phyloP scores from a whole-genome alignment of 139 green algal species.

The Chlorella sp. region DNA sequence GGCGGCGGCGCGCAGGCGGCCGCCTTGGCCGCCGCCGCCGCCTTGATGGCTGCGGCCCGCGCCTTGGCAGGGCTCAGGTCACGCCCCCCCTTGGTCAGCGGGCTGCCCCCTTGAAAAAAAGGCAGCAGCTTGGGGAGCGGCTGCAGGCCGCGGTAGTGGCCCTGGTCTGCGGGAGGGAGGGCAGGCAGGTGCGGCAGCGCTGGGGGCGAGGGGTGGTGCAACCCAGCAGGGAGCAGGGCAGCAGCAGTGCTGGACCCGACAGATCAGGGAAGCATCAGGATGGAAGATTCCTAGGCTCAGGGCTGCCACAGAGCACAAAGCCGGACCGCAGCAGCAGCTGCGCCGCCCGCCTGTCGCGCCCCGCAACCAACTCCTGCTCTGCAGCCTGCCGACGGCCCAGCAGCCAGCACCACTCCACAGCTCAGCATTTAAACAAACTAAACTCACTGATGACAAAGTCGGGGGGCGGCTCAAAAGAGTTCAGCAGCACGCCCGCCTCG shows the following conservation, averaged over 20 bases:
- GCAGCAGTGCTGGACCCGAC: no score
- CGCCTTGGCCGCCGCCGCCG: neutral
- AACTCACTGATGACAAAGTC: slow-evolving; percentile 44
- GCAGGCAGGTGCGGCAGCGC: neutral
- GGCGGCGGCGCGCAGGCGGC: neutral
- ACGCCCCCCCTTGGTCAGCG: neutral
- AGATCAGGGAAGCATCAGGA: no score
- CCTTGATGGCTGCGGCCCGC: neutral
- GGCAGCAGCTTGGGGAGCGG: neutral
- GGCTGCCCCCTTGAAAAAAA: neutral
- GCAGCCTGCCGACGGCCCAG: neutral
- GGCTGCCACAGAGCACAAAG: neutral
- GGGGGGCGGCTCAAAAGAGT: slow-evolving; percentile 30
- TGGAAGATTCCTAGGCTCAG: no score
- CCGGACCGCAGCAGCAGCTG: neutral
- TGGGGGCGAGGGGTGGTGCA: no score
- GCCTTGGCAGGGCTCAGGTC: neutral
- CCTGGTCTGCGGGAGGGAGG: slow-evolving; percentile 14
- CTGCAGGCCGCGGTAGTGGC: slow-evolving; percentile 5
- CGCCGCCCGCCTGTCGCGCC: no score
- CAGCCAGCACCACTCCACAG: neutral
- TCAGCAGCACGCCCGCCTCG: slow-evolving; percentile 2
- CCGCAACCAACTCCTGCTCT: neutral
- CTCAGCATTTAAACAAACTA: no score
- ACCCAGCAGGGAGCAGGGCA: no score